Base-by-base conservation (phyloP, 31 red algal genomes). In the Odonthalia washingtoniensis region DNA sequence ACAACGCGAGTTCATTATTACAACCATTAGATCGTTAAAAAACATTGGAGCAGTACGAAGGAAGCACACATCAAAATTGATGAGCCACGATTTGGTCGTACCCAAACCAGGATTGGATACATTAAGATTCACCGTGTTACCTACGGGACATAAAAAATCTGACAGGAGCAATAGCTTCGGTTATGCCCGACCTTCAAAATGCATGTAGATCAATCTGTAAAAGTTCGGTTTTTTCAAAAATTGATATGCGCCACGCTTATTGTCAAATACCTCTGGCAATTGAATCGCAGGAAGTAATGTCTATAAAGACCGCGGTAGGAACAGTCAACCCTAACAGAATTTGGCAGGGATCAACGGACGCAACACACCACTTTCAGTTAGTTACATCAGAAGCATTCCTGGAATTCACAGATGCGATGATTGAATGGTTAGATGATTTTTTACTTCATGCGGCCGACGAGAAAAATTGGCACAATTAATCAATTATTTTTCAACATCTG, bases 351-450 rank as follows among this genome's bases (percentile, higher is more conserved):
- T 27, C 43, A 41, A 78, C 46, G 28, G 85, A 78, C 65, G 75
- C 85, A 24, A 57, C 73, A 52, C 77, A 88, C 46, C 74, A 88
- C 31, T 88, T 66, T 1, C 85, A 69, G 49, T 6, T 3, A 2
- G 24, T 68, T 33, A 78, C 74, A 35, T 3, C 26, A 28, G 4
- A 9, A 24, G 63, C 78, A 31, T 9, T 17, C 16, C n/a, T 4
- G n/a, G 5, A 27, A 24, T 0, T 65, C 12, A 5, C 30, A 3
- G 34, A 40, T 3, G 26, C 46, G 24, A 36, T 88, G n/a, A n/a
- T n/a, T 21, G 44, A 78, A 73, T 88, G 72, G 85, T 43, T 88
- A 24, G 74, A 77, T 34, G 85, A 77, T 42, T 88, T 88, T 65
- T 31, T 79, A 9, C 39, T 88, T 34, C 74, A 34, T 6, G 21